Conservation (phyloP, 192 early-diverging fungal species). For the Radiomyces spectabilis region DNA sequence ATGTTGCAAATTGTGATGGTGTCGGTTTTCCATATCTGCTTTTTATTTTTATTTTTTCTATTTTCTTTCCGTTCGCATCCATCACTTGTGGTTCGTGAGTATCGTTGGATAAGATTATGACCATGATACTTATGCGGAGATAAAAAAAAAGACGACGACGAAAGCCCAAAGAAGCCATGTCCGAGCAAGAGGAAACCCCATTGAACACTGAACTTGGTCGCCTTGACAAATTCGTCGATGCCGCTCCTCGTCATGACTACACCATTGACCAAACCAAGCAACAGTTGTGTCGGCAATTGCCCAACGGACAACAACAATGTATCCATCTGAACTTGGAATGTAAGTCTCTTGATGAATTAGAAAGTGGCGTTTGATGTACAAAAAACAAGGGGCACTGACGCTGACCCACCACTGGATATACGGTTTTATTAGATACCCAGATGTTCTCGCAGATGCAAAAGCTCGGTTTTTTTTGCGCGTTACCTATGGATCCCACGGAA, state of each 20-base stretch:
- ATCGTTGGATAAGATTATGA: no score
- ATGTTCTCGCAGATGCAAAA: conserved; percentile 44
- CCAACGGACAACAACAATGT: conserved; percentile 23
- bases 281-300: conserved; percentile 19
- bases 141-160: no score
- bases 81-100: no score
- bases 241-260: conserved; percentile 23
- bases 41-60: background rate
- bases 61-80: background rate
- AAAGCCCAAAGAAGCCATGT: no score
- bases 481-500: conserved; percentile 35
- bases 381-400: background rate
- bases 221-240: conserved; percentile 24
- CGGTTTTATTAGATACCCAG: conserved; percentile 22
- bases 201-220: conserved; percentile 9
- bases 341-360: conserved; percentile 3
- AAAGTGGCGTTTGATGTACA: conserved; percentile 1
- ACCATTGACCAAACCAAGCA: conserved; percentile 32
- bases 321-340: conserved; percentile 31
- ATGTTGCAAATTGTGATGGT: no score
- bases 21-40: no score
- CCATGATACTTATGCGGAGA: no score
- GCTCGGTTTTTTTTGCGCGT: conserved; percentile 39
- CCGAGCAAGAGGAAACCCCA: no score
- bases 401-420: background rate